Base-by-base conservation (phyloP, 2,329 filamentous ascomycete species). In the Polytolypa hystricis region DNA sequence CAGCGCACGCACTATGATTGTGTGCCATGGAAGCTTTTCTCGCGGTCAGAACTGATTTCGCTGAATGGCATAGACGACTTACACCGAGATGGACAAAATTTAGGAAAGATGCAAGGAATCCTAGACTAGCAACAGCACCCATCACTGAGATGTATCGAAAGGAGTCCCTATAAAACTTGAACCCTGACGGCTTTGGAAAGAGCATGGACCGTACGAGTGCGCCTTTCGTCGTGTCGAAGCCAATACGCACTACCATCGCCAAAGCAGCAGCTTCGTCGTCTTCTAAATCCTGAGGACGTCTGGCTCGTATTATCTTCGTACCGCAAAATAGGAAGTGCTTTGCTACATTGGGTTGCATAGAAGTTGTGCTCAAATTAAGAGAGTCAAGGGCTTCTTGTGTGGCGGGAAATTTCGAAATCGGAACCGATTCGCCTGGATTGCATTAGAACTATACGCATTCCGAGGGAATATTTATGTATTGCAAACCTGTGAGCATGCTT, bases 91-190 rank as follows among this genome's bases (percentile, higher is more conserved):
- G 78, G 36, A 98, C 66, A 55, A 98, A 98, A 58, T 98, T 98
- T 60, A 93, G 66, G 48, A 98, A 81, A 0, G 91, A 96, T 1
- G 81, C 86, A 15, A 87, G 66, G 53, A 98, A 98, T 0, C 93
- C 91, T 33, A 96, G 58, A 33, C 79, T 64, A 15, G 91, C 93
- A 49, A 98, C 79, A 28, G 78, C 65, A 4, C 74, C 89, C 91
- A 98, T 98, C 42, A 98, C 91, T 3, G 84, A 86, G 42, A 98
- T 96, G 57, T 98, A 98, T 15, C 87, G 78, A 63, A 98, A 98
- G 0, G 89, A 95, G 58, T 98, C 91, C 28, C 85, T 77, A 58
- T 98, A 98, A 56, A 98, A 98, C 52, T 93, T 96, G 73, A 98
- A 98, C 0, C 89, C 89, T 1, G 89, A 94, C 1, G 91, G 91